Conservation (phyloP, 768 basidiomycete genomes). For the Tricholoma flavovirens region DNA sequence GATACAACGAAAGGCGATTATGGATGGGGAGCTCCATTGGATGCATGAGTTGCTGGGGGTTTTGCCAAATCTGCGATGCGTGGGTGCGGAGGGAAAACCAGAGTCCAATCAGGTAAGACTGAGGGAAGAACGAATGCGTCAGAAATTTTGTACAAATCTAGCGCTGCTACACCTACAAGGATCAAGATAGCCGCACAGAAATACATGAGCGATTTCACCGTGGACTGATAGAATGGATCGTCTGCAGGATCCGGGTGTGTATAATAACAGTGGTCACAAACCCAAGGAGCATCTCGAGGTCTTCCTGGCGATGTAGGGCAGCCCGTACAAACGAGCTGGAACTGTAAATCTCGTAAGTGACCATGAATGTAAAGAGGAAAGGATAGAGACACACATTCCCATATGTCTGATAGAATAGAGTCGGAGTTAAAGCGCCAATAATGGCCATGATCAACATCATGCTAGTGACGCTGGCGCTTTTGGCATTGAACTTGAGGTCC, state of each 20-base stretch:
- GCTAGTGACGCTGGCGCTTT: constrained; percentile 96
- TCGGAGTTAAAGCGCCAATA: constrained; percentile 92
- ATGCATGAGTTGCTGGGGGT: constrained; percentile 80
- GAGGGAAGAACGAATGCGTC: constrained; percentile 1
- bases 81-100: constrained; percentile 99
- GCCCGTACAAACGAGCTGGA: constrained; percentile 79
- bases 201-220: constrained; percentile 94
- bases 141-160: constrained; percentile 10
- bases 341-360: constrained; percentile 40
- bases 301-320: constrained; percentile 51
- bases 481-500: constrained; percentile 99
- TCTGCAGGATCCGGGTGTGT: constrained; percentile 87
- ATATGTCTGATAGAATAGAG: constrained; percentile 96
- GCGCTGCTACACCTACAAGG: constrained; percentile 57
- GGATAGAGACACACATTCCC: constrained; percentile 71
- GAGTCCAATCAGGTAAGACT: constrained; percentile 95
- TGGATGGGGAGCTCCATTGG: constrained; percentile 52
- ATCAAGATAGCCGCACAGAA: constrained; percentile 87
- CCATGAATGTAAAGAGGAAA: neutral
- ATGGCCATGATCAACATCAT: constrained; percentile 99
- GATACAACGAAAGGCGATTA: constrained; percentile 60
- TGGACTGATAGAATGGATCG: constrained; percentile 96
- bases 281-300: constrained; percentile 56
- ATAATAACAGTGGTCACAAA: constrained; percentile 90
- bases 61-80: constrained; percentile 98